Base-by-base conservation (phyloP, 139 green algal species). In the Bryopsis sp. region DNA sequence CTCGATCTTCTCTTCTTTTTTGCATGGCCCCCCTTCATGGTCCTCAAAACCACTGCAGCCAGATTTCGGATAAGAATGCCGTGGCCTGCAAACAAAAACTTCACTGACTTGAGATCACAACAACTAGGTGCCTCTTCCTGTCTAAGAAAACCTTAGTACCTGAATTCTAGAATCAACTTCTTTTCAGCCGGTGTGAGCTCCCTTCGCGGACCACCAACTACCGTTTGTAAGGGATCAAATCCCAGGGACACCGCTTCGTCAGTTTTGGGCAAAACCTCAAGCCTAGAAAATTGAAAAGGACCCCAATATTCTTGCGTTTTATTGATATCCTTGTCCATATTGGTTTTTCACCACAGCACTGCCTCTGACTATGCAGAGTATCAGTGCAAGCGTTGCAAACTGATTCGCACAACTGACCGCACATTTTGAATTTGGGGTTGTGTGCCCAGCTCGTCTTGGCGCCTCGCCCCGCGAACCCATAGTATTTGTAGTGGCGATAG, bases 401-500 rank as follows among this genome's bases (percentile, higher is more conserved):
- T n/a, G n/a, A n/a, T n/a, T n/a, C n/a, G n/a, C n/a, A n/a, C n/a
- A n/a, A n/a, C n/a, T n/a, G n/a, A n/a, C n/a, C n/a, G n/a, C n/a
- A n/a, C n/a, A n/a, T n/a, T n/a, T n/a, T n/a, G n/a, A n/a, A n/a
- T 63, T 63, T 63, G 11, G 54, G 54, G 26, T 63, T 63, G 15
- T n/a, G n/a, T 34, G 54, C 54, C 54, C 54, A 63, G n/a, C 54
- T 63, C 7, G 54, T 63, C n/a, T 63, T 63, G 24, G 54, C 54
- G 11, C 54, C 54, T 34, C 11, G 11, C 7, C 54, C 54, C n/a
- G 54, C 54, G 54, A 63, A 63, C 11, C 54, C 54, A 19, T 63
- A 63, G 19, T 63, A 19, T 19, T 63, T 63, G 54, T 63, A 63
- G 54, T 63, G 54, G n/a, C n/a, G n/a, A 19, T 63, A 63, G n/a